Evolutionary conservation across 2,329 filamentous ascomycete genomes (phyloP).

Genomic region (Stagonosporopsis tanaceti): DNA sequence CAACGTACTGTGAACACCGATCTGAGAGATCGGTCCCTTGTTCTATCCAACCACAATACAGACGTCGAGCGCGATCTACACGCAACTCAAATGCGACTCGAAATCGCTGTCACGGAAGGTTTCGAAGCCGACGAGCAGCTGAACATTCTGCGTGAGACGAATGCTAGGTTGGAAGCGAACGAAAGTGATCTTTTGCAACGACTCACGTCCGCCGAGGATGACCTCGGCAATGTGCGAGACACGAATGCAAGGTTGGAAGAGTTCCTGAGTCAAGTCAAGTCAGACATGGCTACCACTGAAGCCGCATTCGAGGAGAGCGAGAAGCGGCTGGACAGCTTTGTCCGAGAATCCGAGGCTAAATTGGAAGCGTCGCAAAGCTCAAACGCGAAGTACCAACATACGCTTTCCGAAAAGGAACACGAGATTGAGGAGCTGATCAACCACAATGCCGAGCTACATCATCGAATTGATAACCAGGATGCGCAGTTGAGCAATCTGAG

Average conservation of each 20-base stretch:
- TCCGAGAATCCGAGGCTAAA: slow-evolving; percentile 42
- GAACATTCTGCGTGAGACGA: slow-evolving; percentile 34
- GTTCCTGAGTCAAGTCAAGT: slow-evolving; percentile 42
- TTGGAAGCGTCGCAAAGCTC: slow-evolving; percentile 36
- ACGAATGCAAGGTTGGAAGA: slow-evolving; percentile 44
- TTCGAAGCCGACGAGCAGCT: slow-evolving; percentile 42
- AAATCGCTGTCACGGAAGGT: slow-evolving; percentile 34
- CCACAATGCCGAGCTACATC: slow-evolving; percentile 40
- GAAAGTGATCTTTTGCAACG: slow-evolving; percentile 40
- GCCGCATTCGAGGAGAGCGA: slow-evolving; percentile 42
- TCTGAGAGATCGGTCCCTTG: slow-evolving; percentile 21
- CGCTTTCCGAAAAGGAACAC: slow-evolving; percentile 36
- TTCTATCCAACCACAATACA: slow-evolving; percentile 7
- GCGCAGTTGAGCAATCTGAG: slow-evolving; percentile 36
- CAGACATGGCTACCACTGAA: slow-evolving; percentile 42
- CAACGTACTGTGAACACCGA: slow-evolving; percentile 20
- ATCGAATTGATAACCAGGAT: slow-evolving; percentile 36
- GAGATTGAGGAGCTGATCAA: slow-evolving; percentile 40
- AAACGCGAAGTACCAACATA: slow-evolving; percentile 43
- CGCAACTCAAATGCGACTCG: slow-evolving; percentile 32
- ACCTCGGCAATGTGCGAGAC: slow-evolving; percentile 37
- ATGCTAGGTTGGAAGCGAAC: slow-evolving; percentile 36
- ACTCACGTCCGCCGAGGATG: slow-evolving; percentile 43
- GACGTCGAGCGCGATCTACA: slow-evolving; percentile 32
- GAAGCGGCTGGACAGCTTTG: slow-evolving; percentile 36